phyloP scores from a whole-genome alignment of 1,284 basidiomycete species.

The Meira nashicola region DNA sequence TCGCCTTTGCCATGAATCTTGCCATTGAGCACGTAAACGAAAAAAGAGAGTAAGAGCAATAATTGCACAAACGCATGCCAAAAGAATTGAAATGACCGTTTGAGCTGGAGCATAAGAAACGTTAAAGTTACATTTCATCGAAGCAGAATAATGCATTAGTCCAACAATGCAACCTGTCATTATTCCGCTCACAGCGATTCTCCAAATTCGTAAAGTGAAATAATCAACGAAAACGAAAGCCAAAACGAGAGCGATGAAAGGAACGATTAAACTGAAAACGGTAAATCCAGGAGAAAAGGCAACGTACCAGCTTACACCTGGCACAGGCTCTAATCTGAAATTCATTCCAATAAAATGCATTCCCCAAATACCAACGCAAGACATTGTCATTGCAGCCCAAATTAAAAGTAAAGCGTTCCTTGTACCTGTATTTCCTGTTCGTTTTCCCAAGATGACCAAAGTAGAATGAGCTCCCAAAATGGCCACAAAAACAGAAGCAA shows the following conservation, averaged over 20 bases:
- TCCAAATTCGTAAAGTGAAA: constrained; percentile 42
- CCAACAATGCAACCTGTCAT: constrained; percentile 73
- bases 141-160: constrained; percentile 58
- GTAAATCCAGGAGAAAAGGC: constrained; percentile 56
- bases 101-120: constrained; percentile 52
- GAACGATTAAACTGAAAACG: constrained; percentile 56
- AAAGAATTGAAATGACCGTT: constrained; percentile 56
- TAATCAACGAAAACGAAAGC: constrained; percentile 57
- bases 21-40: constrained; percentile 57
- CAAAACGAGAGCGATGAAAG: constrained; percentile 55
- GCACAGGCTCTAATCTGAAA: constrained; percentile 53
- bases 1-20: constrained; percentile 58
- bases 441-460: constrained; percentile 55
- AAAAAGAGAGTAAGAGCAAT: constrained; percentile 57
- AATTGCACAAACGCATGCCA: constrained; percentile 56
- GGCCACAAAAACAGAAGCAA: constrained; percentile 57
- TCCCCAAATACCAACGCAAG: constrained; percentile 51
- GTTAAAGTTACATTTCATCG: constrained; percentile 52
- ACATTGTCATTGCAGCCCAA: constrained; percentile 59
- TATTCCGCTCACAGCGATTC: constrained; percentile 60
- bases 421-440: constrained; percentile 55
- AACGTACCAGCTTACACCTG: constrained; percentile 54
- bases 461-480: constrained; percentile 57
- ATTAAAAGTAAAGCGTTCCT: constrained; percentile 55
- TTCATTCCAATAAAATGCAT: constrained; percentile 58